Evolutionary conservation across 257 asterid genomes (phyloP), one percentile per base, ranked within the genome.

Genomic region (Solanum tarapatanum): DNA sequence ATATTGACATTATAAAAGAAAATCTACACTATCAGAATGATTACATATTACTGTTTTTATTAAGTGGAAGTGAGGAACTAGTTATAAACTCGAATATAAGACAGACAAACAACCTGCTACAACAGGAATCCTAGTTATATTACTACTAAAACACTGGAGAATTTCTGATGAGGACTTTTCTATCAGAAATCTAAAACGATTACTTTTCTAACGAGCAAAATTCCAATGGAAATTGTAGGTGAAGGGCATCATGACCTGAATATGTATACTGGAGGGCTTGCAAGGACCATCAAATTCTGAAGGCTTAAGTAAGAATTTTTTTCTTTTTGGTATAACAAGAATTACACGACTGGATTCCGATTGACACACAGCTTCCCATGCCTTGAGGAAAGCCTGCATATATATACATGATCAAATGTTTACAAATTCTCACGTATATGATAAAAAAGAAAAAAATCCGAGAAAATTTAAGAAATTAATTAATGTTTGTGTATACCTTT

Each of bases 351-450:
- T 82, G 11, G 84, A 66, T 88, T 45, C 43, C 1, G 89, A 88
- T 84, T 90, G 86, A 73, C 97, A 94, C 3, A 89, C 97, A 23
- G 94, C 95, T 75, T 72, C 87, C 97, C 97, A 94, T n/a, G 96
- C 95, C 83, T 84, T 89, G 90, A 92, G 74, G 84, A 94, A 94
- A 41, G 96, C 95, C 97, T 94, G 90, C 85, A 80, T 16, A 39
- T 37, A 48, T 48, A 24, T 13, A 26, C 76, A 68, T 26, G 74
- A 77, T 7, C 62, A 19, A 68, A 77, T 41, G 35, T 41, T 76
- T 39, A 39, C 19, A 39, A 76, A 39, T 77, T 77, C 35, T 39
- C 35, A 77, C 35, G 3, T 39, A 39, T 41, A n/a, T 19, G 84
- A 39, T 48, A 2, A 37, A 60, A 51, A 51, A 51, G 2, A 51